Conservation (phyloP, 495 filamentous ascomycete genomes). For the Neurospora tetraspora region DNA sequence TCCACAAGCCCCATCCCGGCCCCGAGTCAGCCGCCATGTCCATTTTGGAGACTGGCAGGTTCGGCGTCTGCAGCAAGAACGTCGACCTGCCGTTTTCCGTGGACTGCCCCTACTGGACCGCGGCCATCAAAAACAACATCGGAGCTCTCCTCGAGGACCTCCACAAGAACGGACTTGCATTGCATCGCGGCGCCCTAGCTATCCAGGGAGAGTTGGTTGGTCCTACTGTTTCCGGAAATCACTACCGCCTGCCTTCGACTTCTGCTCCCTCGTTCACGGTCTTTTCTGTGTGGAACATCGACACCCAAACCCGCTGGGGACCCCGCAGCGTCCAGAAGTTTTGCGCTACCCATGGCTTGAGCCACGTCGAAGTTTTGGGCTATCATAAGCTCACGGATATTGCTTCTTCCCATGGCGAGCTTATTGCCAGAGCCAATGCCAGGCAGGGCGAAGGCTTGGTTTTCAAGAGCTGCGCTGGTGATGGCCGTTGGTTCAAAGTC, state of each 20-base stretch:
- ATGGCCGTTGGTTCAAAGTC: constrained; percentile 24
- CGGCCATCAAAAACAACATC: background rate
- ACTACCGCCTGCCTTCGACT: constrained; percentile 1
- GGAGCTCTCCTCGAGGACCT: background rate
- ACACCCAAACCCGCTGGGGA: constrained; percentile 1
- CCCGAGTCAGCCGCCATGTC: background rate
- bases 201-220: constrained; percentile 24
- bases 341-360: constrained; percentile 2
- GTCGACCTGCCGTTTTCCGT: constrained; percentile 2
- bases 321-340: constrained; percentile 8
- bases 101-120: constrained; percentile 8
- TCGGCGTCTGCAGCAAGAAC: constrained; percentile 19
- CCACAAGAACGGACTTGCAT: background rate
- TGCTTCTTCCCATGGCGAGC: constrained; percentile 10
- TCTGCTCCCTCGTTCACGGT: constrained; percentile 11
- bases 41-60: constrained; percentile 9
- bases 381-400: constrained; percentile 10
- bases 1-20: background rate
- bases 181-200: constrained; percentile 4
- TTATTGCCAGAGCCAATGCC: constrained; percentile 12
- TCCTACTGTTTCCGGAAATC: constrained; percentile 12
- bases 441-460: constrained; percentile 17
- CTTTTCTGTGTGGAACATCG: constrained; percentile 13
- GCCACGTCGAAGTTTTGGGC: constrained; percentile 18
- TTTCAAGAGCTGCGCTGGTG: constrained; percentile 15